A percentile compares a stretch with the other conserved stretches of the same genome.
These are phyloP conservation scores for Canariomyces notabilis DNA, from an alignment of 2,329 filamentous ascomycete genomes.

Conservation along the genomic window DNA sequence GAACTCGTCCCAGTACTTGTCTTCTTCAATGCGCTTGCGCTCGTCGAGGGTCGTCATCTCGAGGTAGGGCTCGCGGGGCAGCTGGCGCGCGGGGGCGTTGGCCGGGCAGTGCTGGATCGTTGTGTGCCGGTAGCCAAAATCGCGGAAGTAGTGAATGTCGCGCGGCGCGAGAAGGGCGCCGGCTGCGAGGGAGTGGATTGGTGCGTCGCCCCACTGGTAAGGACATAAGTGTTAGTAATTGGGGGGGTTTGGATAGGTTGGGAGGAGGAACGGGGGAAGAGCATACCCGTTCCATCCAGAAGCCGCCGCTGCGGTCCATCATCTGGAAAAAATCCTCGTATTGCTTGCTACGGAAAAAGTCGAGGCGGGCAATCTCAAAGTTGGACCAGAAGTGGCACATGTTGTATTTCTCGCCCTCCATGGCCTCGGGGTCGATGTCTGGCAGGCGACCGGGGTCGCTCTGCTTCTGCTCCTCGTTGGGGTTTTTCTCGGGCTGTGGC, in stretches of 20 bases:
- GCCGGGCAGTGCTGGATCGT: slow-evolving; percentile 98
- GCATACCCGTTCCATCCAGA: slow-evolving; percentile 94
- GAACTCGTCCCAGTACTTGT: slow-evolving; percentile 89
- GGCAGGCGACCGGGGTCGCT: slow-evolving; percentile 69
- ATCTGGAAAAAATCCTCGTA: slow-evolving; percentile 98
- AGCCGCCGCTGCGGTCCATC: slow-evolving; percentile 97
- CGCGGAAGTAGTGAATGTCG: slow-evolving; percentile 98
- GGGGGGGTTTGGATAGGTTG: background rate
- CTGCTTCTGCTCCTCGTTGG: slow-evolving; percentile 66
- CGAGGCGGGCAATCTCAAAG: slow-evolving; percentile 91
- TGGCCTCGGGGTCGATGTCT: slow-evolving; percentile 82
- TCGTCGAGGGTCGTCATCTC: slow-evolving; percentile 77
- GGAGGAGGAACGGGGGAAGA: background rate
- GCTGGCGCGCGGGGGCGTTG: slow-evolving; percentile 84
- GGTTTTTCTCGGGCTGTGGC: slow-evolving; percentile 57
- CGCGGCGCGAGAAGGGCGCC: slow-evolving; percentile 74
- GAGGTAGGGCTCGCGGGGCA: slow-evolving; percentile 72
- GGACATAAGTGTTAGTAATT: background rate
- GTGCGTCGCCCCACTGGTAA: slow-evolving; percentile 89
- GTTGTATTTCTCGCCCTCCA: slow-evolving; percentile 98
- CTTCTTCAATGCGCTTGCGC: slow-evolving; percentile 82
- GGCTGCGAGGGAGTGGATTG: slow-evolving; percentile 94
- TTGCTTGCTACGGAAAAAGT: slow-evolving; percentile 95
- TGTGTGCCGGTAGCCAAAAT: slow-evolving; percentile 96
- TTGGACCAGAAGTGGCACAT: slow-evolving; percentile 99